Evolutionary conservation across 768 basidiomycete species (phyloP).

Genomic region (Podaxis sp.): DNA sequence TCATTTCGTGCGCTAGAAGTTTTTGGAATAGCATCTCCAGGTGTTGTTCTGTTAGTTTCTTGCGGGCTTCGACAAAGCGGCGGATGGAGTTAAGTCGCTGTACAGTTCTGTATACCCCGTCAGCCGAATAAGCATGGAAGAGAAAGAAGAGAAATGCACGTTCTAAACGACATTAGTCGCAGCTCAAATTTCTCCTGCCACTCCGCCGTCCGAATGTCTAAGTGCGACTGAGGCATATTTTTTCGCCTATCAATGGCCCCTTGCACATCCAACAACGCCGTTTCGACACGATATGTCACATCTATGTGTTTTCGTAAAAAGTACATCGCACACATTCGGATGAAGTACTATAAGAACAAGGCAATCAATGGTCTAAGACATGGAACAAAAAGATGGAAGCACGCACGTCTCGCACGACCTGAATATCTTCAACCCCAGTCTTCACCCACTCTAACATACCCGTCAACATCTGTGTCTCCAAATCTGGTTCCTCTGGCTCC

Average conservation of each 20-base stretch:
- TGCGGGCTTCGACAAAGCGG: constrained; percentile 25
- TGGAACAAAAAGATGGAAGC: not conserved
- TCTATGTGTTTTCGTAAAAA: constrained; percentile 27
- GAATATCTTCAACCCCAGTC: constrained; percentile 4
- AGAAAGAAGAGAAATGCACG: constrained; percentile 24
- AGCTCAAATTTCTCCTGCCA: constrained; percentile 34
- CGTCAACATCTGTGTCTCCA: constrained; percentile 11
- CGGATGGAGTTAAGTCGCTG: constrained; percentile 28
- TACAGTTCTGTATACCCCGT: constrained; percentile 27
- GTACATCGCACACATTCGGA: constrained; percentile 1
- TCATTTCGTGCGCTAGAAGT: constrained; percentile 38
- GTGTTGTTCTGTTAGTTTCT: constrained; percentile 28
- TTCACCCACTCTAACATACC: constrained; percentile 8
- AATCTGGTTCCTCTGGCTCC: not conserved
- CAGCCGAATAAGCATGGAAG: not conserved
- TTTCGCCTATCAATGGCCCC: constrained; percentile 7
- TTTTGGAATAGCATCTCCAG: constrained; percentile 30
- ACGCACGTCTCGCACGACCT: constrained; percentile 11
- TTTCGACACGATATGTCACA: constrained; percentile 28
- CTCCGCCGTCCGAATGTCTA: constrained; percentile 30
- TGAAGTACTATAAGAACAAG: constrained; percentile 4
- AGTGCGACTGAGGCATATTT: constrained; percentile 23
- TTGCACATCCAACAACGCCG: constrained; percentile 19
- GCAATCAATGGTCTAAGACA: not conserved
- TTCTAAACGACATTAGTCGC: constrained; percentile 33